Conservation (phyloP, 495 filamentous ascomycete species). For the Penicillium psychrofluorescens region DNA sequence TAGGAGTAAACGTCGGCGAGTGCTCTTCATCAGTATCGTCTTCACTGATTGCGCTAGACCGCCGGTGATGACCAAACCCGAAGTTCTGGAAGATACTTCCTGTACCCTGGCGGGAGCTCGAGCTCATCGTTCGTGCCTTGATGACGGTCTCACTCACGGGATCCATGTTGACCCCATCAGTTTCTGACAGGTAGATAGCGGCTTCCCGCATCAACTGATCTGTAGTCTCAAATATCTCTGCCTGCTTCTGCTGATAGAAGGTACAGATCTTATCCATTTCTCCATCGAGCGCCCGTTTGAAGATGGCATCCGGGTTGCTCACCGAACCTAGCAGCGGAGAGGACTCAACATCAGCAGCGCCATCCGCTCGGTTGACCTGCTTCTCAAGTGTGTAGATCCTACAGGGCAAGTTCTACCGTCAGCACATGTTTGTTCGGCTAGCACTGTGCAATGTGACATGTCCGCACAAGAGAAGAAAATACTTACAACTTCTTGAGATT, state of each 20-base stretch:
- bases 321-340: slow-evolving; percentile 63
- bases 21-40: slow-evolving; percentile 45
- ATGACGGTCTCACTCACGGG: slow-evolving; percentile 43
- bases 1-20: slow-evolving; percentile 2
- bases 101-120: slow-evolving; percentile 33
- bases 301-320: slow-evolving; percentile 68
- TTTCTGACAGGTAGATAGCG: slow-evolving; percentile 60
- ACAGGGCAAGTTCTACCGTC: slow-evolving; percentile 7
- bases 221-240: slow-evolving; percentile 74
- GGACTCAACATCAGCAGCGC: slow-evolving; percentile 64
- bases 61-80: slow-evolving; percentile 30
- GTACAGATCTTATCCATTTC: slow-evolving; percentile 90
- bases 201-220: slow-evolving; percentile 69
- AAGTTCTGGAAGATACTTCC: slow-evolving; percentile 39
- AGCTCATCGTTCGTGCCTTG: slow-evolving; percentile 32
- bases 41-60: slow-evolving; percentile 50
- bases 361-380: slow-evolving; percentile 46
- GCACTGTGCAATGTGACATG: slow-evolving; percentile 23
- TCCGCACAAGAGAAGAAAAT: not conserved
- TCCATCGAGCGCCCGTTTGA: slow-evolving; percentile 71
- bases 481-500: slow-evolving; percentile 97
- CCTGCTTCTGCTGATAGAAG: slow-evolving; percentile 83
- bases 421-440: slow-evolving; percentile 6
- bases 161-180: slow-evolving; percentile 48
- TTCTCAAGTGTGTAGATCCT: slow-evolving; percentile 96